Evolutionary conservation across 345 rosid genomes (phyloP), one percentile per base, ranked within the genome.

Genomic region (Eucalyptus polyanthemos): DNA sequence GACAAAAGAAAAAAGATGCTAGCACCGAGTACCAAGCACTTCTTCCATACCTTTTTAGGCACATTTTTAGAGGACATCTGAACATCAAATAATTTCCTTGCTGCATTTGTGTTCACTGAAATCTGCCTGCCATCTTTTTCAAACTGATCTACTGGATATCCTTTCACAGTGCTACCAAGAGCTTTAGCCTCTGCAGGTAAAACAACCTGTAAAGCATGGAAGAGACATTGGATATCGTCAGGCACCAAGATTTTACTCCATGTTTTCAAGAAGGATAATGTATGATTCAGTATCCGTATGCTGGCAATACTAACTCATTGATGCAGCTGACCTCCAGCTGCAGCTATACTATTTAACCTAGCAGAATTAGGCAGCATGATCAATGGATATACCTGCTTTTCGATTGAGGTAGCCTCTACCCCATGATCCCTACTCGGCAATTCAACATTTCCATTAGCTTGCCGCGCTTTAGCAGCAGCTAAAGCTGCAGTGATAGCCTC

Each of bases 71-170:
- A 95, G 50, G 99, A 98, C 99, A 96, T 96, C 93, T 98, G 99
- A 89, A 99, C 94, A 94, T 98, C 99, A 91, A 98, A 90, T 91
- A 97, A 94, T 93, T 97, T 98, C 91, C 99, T 97, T 24, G 99
- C 99, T 76, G 99, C 99, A 88, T 95, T 94, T 90, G 99, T 97
- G 94, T 93, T 97, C 94, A 96, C 99, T 4, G 99, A 97, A 89
- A 97, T 99, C 94, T 98, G 96, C 87, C 99, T 95, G 88, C 99
- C 98, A 93, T 98, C 99, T 90, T 97, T 98, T 93, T 98, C 99
- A 93, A 98, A 98, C 91, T 97, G 99, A 89, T 98, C 99, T 72
- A 97, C 96, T 9, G 99, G 96, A 92, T 97, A 97, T 92, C 95
- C 99, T 90, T 99, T 94, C 88, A 98, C 99, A 99, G 97, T 94